Evolutionary conservation across 2,329 filamentous ascomycete genomes (phyloP).

Genomic region (Xylaria sp.): DNA sequence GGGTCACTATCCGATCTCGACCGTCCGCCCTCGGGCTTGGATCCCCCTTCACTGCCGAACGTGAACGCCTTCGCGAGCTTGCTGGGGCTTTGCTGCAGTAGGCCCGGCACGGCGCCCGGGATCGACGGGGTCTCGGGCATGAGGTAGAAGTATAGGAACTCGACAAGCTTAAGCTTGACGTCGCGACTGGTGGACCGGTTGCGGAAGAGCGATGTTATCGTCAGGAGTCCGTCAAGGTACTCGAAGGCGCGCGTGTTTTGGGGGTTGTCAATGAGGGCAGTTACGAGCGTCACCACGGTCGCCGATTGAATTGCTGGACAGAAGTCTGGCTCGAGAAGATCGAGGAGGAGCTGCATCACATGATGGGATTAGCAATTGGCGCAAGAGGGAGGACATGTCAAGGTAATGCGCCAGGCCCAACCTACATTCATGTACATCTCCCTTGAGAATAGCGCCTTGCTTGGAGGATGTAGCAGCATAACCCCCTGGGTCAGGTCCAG

Average conservation of each 20-base stretch:
- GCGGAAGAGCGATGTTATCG: constrained; percentile 91
- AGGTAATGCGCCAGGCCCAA: constrained; percentile 14
- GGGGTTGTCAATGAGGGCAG: constrained; percentile 82
- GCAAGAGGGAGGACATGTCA: not conserved
- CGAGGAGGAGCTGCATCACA: constrained; percentile 72
- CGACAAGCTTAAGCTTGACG: constrained; percentile 93
- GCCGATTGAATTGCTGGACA: constrained; percentile 90
- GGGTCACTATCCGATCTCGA: constrained; percentile 33
- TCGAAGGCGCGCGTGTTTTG: constrained; percentile 92
- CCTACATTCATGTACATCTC: constrained; percentile 92
- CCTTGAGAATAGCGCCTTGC: constrained; percentile 81
- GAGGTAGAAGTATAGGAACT: constrained; percentile 98
- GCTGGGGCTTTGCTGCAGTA: constrained; percentile 69
- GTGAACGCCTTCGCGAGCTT: constrained; percentile 65
- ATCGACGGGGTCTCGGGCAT: constrained; percentile 81
- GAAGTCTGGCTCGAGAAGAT: constrained; percentile 90
- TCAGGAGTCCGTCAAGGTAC: constrained; percentile 85
- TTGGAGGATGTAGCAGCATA: constrained; percentile 86
- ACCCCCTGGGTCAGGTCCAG: constrained; percentile 88
- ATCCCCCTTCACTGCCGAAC: constrained; percentile 20
- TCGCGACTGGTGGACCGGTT: constrained; percentile 81
- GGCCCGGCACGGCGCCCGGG: constrained; percentile 53
- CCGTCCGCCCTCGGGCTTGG: constrained; percentile 28
- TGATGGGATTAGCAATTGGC: constrained; percentile 13
- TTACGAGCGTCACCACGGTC: constrained; percentile 86